phyloP scores from a whole-genome alignment of 768 basidiomycete genomes.

The Favolaschia claudopus region DNA sequence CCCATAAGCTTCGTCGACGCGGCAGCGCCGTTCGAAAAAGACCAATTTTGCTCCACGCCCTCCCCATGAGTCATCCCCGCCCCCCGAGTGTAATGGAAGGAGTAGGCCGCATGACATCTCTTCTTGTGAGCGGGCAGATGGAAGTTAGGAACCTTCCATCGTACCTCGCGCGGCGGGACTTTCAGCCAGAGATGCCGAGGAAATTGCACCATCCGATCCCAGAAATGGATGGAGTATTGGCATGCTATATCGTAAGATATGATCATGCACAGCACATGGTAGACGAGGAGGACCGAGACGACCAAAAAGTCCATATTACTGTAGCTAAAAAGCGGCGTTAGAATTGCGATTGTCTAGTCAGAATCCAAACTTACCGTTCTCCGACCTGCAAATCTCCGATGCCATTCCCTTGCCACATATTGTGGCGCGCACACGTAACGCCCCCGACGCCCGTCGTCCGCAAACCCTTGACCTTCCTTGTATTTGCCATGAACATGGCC shows the following conservation, averaged over 20 bases:
- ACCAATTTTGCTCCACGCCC: constrained; percentile 4
- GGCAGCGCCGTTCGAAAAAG: neutral
- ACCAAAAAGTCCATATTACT: constrained; percentile 28
- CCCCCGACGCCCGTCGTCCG: constrained; percentile 11
- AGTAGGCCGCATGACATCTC: constrained; percentile 1
- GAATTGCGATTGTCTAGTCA: neutral
- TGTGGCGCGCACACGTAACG: neutral
- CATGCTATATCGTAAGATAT: constrained; percentile 18
- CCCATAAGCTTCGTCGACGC: neutral
- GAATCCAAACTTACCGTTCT: constrained; percentile 1
- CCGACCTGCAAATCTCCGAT: constrained; percentile 30
- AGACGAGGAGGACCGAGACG: neutral
- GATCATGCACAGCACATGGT: neutral
- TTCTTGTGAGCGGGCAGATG: neutral
- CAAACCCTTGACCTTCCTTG: neutral
- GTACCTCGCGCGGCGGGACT: neutral
- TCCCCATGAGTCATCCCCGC: neutral
- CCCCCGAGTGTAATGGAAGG: neutral
- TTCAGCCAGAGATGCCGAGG: neutral
- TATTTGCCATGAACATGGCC: neutral
- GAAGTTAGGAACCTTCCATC: constrained; percentile 22
- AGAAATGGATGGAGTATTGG: neutral
- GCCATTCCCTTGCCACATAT: constrained; percentile 15
- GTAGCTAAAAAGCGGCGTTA: constrained; percentile 11
- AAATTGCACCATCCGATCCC: neutral